phyloP scores from a whole-genome alignment of 345 rosid species.

The Erucastrum elatum region DNA sequence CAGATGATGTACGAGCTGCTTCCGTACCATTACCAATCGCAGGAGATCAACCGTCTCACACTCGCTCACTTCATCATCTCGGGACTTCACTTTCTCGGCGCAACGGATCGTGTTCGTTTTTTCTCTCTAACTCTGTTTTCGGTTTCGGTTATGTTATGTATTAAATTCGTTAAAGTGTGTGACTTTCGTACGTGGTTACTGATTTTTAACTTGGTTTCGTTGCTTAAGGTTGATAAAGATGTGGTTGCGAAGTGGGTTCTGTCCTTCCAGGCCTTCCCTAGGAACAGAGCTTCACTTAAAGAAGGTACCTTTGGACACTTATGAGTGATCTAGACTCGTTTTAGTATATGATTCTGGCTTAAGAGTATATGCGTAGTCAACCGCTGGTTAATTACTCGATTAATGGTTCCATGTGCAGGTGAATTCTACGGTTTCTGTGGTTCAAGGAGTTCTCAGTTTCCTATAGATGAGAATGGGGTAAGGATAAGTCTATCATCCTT shows the following conservation, averaged over 20 bases:
- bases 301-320: constrained; percentile 65
- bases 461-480: constrained; percentile 58
- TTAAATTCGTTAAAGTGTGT: neutral
- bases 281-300: constrained; percentile 42
- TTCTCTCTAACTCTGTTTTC: neutral
- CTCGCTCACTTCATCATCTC: constrained; percentile 83
- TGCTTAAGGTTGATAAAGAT: constrained; percentile 63
- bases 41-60: constrained; percentile 87
- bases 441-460: constrained; percentile 72
- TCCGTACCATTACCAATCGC: constrained; percentile 67
- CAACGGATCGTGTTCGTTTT: constrained; percentile 59
- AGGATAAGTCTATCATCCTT: neutral
- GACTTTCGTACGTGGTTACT: neutral
- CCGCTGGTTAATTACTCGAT: too few species aligned
- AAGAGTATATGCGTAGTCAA: too few species aligned
- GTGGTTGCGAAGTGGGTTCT: constrained; percentile 71
- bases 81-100: constrained; percentile 69
- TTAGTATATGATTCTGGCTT: too few species aligned
- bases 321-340: too few species aligned
- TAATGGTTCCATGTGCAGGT: too few species aligned
- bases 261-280: constrained; percentile 69
- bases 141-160: neutral
- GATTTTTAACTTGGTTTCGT: neutral
- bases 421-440: constrained; percentile 85
- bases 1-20: constrained; percentile 80